These are phyloP conservation scores for Verticillium nonalfalfae DNA, from an alignment of 2,329 filamentous ascomycete species.

Conservation along the genomic window DNA sequence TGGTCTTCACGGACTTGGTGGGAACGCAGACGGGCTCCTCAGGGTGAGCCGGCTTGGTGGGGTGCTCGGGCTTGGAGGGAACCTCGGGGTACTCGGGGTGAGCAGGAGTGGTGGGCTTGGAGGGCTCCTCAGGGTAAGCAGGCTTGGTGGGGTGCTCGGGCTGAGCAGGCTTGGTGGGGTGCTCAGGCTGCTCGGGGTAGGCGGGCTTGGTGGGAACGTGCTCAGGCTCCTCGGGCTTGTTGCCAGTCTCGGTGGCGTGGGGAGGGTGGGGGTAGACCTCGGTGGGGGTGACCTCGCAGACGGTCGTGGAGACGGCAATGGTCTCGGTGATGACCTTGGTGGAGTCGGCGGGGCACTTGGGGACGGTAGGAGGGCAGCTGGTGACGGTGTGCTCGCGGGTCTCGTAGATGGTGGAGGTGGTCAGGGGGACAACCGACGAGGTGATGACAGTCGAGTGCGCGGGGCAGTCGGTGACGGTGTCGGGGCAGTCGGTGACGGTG, in stretches of 20 bases:
- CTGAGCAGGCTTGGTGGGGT: slow-evolving; percentile 7
- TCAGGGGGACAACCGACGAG: slow-evolving; percentile 23
- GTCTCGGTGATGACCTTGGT: slow-evolving; percentile 30
- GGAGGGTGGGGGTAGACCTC: background rate
- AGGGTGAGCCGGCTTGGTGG: slow-evolving; percentile 6
- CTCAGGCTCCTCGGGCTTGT: slow-evolving; percentile 4
- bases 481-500: slow-evolving; percentile 48
- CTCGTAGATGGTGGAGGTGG: slow-evolving; percentile 46
- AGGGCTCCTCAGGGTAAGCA: slow-evolving; percentile 4
- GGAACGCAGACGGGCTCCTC: slow-evolving; percentile 19
- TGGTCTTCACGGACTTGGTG: slow-evolving; percentile 38
- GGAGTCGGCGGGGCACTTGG: slow-evolving; percentile 50
- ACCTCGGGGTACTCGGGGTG: slow-evolving; percentile 7
- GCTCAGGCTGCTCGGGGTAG: background rate
- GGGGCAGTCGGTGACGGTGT: slow-evolving; percentile 41
- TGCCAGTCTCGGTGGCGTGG: slow-evolving; percentile 8
- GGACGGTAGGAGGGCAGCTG: slow-evolving; percentile 52
- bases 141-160: slow-evolving; percentile 7
- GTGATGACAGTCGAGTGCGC: slow-evolving; percentile 33
- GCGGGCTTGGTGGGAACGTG: slow-evolving; percentile 2
- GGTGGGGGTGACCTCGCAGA: slow-evolving; percentile 22
- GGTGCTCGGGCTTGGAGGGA: slow-evolving; percentile 8
- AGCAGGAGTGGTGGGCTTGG: slow-evolving; percentile 8
- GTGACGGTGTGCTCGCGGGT: slow-evolving; percentile 56
- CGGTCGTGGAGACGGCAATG: slow-evolving; percentile 37